Evolutionary conservation across 2,329 filamentous ascomycete genomes (phyloP).

Genomic region (Volutella citrinella): DNA sequence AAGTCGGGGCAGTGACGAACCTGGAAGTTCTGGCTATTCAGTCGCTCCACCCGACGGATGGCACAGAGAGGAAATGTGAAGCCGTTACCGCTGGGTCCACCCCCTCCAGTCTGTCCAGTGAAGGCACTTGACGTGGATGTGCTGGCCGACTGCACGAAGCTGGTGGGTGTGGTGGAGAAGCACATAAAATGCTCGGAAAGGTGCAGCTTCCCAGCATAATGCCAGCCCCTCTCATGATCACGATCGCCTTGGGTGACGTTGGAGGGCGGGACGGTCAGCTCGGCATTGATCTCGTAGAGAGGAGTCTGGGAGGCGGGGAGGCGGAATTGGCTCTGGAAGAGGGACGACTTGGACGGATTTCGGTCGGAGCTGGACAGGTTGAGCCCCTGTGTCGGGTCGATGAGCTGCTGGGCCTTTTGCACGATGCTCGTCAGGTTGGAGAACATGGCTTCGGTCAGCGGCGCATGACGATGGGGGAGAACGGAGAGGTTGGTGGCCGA

Average conservation of each 20-base stretch:
- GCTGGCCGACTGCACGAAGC: slow-evolving; percentile 78
- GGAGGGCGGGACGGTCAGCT: slow-evolving; percentile 80
- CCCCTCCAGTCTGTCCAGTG: slow-evolving; percentile 89
- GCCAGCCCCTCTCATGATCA: slow-evolving; percentile 71
- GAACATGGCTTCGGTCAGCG: slow-evolving; percentile 50
- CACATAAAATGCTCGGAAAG: slow-evolving; percentile 93
- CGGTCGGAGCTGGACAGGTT: slow-evolving; percentile 71
- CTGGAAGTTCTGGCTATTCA: slow-evolving; percentile 88
- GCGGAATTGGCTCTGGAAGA: slow-evolving; percentile 96
- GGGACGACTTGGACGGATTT: slow-evolving; percentile 83
- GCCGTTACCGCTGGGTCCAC: slow-evolving; percentile 89
- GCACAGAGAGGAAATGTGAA: slow-evolving; percentile 92
- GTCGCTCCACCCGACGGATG: slow-evolving; percentile 84
- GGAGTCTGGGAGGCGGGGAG: slow-evolving; percentile 90
- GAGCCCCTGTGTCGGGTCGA: slow-evolving; percentile 80
- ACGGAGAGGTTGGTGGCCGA: too few relatives aligned
- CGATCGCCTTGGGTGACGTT: slow-evolving; percentile 70
- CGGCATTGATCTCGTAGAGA: slow-evolving; percentile 92
- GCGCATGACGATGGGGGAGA: slow-evolving; percentile 35
- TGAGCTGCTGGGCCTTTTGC: slow-evolving; percentile 92
- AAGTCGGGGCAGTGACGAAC: slow-evolving; percentile 31
- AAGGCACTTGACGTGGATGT: slow-evolving; percentile 78
- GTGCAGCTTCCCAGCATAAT: slow-evolving; percentile 90
- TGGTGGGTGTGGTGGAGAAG: slow-evolving; percentile 91
- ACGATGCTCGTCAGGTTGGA: slow-evolving; percentile 73